These are phyloP conservation scores for Gloeostereum incarnatum DNA, from an alignment of 768 basidiomycete genomes.

Conservation along the genomic window DNA sequence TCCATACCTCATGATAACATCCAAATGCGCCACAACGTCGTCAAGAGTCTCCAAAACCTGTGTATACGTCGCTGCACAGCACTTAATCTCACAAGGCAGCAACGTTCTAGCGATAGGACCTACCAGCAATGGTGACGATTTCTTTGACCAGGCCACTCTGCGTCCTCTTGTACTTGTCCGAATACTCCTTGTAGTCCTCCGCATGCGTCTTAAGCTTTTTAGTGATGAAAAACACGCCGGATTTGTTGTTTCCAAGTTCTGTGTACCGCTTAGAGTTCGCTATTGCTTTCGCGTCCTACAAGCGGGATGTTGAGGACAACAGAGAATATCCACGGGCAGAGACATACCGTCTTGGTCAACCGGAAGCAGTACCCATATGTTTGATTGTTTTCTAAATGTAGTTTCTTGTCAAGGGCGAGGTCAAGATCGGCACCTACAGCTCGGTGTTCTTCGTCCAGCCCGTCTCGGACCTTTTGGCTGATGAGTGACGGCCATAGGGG, in stretches of 20 bases:
- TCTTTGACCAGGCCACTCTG: conserved; percentile 86
- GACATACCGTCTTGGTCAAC: conserved; percentile 85
- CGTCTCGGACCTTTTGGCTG: conserved; percentile 51
- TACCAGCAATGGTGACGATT: conserved; percentile 87
- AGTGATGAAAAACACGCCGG: conserved; percentile 87
- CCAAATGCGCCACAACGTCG: conserved; percentile 77
- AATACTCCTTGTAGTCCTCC: conserved; percentile 61
- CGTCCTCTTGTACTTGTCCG: conserved; percentile 59
- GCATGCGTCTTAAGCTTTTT: conserved; percentile 59
- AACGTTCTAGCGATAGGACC: conserved; percentile 16
- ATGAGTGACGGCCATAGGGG: neutral
- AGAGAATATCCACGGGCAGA: conserved; percentile 21
- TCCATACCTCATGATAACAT: conserved; percentile 81
- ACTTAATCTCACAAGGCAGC: neutral
- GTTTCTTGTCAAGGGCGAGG: conserved; percentile 87
- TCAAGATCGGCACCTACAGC: conserved; percentile 59
- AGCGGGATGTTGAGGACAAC: neutral
- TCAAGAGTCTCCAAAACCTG: conserved; percentile 83
- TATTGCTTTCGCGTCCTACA: conserved; percentile 73
- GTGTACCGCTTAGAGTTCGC: conserved; percentile 65
- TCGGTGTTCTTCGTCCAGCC: conserved; percentile 75
- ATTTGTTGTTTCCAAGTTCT: conserved; percentile 79
- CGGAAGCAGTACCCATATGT: conserved; percentile 91
- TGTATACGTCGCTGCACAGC: conserved; percentile 71
- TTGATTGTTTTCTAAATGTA: conserved; percentile 88